Conservation (phyloP, 1,284 basidiomycete genomes). For the Boletus hoseneyae region DNA sequence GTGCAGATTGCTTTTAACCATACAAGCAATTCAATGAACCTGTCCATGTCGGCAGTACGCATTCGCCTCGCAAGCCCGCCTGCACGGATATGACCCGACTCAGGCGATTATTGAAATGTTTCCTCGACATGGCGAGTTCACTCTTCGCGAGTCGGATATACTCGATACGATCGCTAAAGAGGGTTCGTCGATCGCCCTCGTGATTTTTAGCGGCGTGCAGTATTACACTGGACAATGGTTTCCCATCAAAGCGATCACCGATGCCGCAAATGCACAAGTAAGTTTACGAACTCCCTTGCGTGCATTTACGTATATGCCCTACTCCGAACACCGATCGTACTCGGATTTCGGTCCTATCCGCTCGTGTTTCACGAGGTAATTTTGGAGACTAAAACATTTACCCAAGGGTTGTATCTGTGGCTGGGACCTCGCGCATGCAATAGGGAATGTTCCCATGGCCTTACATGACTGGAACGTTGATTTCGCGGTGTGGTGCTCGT, state of each 20-base stretch:
- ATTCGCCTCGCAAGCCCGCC: slow-evolving; percentile 80
- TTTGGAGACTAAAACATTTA: slow-evolving; percentile 18
- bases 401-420: slow-evolving; percentile 85
- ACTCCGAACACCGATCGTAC: slow-evolving; percentile 5
- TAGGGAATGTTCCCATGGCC: slow-evolving; percentile 87
- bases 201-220: slow-evolving; percentile 89
- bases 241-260: slow-evolving; percentile 81
- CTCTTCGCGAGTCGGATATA: slow-evolving; percentile 90
- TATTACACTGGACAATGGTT: slow-evolving; percentile 99
- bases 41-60: slow-evolving; percentile 68
- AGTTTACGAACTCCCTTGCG: slow-evolving; percentile 21
- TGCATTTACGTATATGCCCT: slow-evolving; percentile 29
- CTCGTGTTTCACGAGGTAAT: slow-evolving; percentile 6
- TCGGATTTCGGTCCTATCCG: slow-evolving; percentile 8
- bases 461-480: slow-evolving; percentile 95
- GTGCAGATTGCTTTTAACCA: slow-evolving; percentile 25
- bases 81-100: slow-evolving; percentile 77
- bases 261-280: slow-evolving; percentile 80
- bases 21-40: slow-evolving; percentile 13
- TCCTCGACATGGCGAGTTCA: slow-evolving; percentile 82
- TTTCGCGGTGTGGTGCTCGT: slow-evolving; percentile 97
- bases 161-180: slow-evolving; percentile 71
- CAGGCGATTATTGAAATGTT: slow-evolving; percentile 76
- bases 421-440: slow-evolving; percentile 95
- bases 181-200: slow-evolving; percentile 77